Evolutionary conservation across 805 yeast genomes (phyloP).

Genomic region (Blastobotrys robertii): DNA sequence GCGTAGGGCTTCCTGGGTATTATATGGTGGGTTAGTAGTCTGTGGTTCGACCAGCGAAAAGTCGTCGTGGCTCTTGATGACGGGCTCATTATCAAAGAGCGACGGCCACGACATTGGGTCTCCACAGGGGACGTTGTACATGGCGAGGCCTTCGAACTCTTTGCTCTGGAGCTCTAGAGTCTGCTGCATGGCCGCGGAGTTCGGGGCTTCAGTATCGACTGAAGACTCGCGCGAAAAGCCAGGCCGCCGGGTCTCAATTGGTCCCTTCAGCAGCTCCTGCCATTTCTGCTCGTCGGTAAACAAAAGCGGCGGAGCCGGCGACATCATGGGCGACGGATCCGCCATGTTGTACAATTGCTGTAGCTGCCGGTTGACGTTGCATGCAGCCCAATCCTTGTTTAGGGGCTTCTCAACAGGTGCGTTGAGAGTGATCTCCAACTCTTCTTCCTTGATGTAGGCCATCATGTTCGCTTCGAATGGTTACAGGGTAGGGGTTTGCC

Average conservation of each 20-base stretch:
- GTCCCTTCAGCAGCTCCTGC: neutral
- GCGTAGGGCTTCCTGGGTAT: neutral
- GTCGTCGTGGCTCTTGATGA: neutral
- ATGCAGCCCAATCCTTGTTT: too few relatives aligned
- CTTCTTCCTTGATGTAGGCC: too few relatives aligned
- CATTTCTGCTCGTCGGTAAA: neutral
- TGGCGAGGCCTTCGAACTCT: slow-evolving; percentile 1
- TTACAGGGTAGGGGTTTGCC: too few relatives aligned
- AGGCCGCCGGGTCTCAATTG: neutral
- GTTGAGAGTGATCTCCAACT: too few relatives aligned
- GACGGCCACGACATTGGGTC: slow-evolving; percentile 7
- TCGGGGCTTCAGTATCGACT: slow-evolving; percentile 2
- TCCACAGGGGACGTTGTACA: slow-evolving; percentile 2
- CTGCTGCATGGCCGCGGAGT: neutral
- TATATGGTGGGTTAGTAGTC: neutral
- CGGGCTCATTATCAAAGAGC: slow-evolving; percentile 1
- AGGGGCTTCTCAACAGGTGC: too few relatives aligned
- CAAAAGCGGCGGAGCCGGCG: neutral
- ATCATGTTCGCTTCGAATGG: too few relatives aligned
- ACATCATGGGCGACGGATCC: neutral
- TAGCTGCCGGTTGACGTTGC: too few relatives aligned
- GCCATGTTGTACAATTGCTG: too few relatives aligned
- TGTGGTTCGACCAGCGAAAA: too few relatives aligned
- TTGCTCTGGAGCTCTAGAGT: too few relatives aligned
- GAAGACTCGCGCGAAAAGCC: slow-evolving; percentile 2